Evolutionary conservation across 140 eudicot genomes (phyloP).

Genomic region (Ambrosia hybrid): DNA sequence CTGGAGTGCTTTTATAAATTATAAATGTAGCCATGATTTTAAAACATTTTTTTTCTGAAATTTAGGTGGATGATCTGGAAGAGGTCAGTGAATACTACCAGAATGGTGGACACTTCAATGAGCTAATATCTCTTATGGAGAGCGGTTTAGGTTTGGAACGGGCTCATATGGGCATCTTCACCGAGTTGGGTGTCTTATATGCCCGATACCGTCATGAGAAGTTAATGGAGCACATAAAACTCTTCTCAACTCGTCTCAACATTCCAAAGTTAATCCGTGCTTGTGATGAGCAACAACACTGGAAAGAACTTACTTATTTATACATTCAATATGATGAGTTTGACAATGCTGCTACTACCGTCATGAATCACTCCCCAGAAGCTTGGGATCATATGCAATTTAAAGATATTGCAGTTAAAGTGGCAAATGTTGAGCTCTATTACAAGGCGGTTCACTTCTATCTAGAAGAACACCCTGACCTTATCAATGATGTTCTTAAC

Average conservation of each 20-base stretch:
- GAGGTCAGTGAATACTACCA: constrained; percentile 96
- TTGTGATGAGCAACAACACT: constrained; percentile 98
- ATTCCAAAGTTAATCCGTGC: constrained; percentile 97
- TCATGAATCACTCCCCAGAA: constrained; percentile 99
- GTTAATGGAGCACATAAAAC: constrained; percentile 96
- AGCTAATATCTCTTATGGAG: constrained; percentile 94
- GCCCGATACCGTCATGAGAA: constrained; percentile 98
- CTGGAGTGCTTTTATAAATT: not conserved
- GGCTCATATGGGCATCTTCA: constrained; percentile 99
- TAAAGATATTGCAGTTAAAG: constrained; percentile 91
- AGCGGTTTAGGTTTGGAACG: constrained; percentile 98
- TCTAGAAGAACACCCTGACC: constrained; percentile 97
- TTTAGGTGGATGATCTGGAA: constrained; percentile 94
- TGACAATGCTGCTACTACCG: constrained; percentile 96
- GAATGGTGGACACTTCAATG: constrained; percentile 97
- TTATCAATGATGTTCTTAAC: constrained; percentile 89
- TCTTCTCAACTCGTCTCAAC: constrained; percentile 94
- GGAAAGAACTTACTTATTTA: constrained; percentile 90
- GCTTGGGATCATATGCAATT: constrained; percentile 99
- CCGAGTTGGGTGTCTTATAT: constrained; percentile 94
- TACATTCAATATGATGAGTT: constrained; percentile 95
- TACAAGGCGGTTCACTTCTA: constrained; percentile 98
- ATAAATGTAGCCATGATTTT: not conserved
- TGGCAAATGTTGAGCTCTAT: constrained; percentile 94
- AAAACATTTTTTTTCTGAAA: constrained; percentile 10